phyloP scores from a whole-genome alignment of 2,329 filamentous ascomycete genomes.

The Colletotrichum viniferum region DNA sequence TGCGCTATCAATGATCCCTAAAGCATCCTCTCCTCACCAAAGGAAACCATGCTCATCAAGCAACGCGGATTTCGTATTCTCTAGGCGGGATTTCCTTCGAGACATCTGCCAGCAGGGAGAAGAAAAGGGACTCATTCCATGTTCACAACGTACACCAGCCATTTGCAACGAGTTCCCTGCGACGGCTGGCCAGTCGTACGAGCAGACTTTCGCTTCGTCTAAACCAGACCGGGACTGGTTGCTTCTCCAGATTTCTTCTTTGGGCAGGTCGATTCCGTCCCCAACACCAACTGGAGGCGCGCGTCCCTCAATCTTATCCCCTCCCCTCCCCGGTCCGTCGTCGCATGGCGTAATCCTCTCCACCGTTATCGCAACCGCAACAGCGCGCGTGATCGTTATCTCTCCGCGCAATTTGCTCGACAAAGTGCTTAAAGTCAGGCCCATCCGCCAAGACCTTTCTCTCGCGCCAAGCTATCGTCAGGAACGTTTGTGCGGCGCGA shows the following conservation, averaged over 20 bases:
- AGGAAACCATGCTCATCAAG: background rate
- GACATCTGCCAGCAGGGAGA: background rate
- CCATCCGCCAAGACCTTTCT: background rate
- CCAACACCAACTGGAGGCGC: background rate
- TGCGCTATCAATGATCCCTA: background rate
- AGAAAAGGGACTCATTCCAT: background rate
- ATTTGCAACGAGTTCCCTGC: background rate
- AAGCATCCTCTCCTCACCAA: background rate
- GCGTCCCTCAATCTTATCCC: background rate
- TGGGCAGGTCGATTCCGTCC: constrained; percentile 3
- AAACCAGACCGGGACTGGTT: background rate
- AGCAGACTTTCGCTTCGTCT: background rate
- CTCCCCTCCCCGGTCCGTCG: background rate
- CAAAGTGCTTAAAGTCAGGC: background rate
- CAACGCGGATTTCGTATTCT: background rate
- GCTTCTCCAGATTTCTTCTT: constrained; percentile 9
- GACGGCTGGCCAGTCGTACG: background rate
- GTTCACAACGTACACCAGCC: background rate
- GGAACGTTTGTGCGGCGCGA: constrained; percentile 1
- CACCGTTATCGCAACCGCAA: background rate
- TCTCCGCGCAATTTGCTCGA: background rate
- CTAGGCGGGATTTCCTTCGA: background rate
- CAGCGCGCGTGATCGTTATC: background rate
- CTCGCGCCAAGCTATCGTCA: background rate
- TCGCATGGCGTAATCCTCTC: background rate